Evolutionary conservation across 768 basidiomycete genomes (phyloP).

Genomic region (Jaapia argillacea): DNA sequence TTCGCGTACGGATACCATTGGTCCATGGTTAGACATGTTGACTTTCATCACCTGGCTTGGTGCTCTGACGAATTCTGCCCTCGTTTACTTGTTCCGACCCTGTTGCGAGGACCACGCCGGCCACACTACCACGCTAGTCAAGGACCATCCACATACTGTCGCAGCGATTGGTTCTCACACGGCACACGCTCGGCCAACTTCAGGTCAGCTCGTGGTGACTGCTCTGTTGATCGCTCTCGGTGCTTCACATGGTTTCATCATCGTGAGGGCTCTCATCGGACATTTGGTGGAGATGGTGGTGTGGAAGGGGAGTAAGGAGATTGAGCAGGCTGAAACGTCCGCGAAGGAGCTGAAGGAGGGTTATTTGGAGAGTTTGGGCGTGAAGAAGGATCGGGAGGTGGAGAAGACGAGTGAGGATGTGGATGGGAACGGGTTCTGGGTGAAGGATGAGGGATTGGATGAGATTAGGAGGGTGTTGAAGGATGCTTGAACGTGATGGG

Average conservation of each 20-base stretch:
- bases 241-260: conserved; percentile 80
- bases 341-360: conserved; percentile 44
- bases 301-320: conserved; percentile 69
- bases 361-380: conserved; percentile 24
- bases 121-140: conserved; percentile 15
- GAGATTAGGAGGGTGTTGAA: conserved; percentile 63
- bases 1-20: conserved; percentile 81
- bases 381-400: conserved; percentile 13
- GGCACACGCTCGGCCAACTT: background rate
- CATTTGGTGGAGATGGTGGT: conserved; percentile 65
- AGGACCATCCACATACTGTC: conserved; percentile 6
- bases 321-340: conserved; percentile 41
- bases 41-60: conserved; percentile 86
- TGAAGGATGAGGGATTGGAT: conserved; percentile 60
- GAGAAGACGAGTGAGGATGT: conserved; percentile 11
- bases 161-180: conserved; percentile 6
- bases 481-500: conserved; percentile 28
- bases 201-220: conserved; percentile 16
- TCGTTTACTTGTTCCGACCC: conserved; percentile 84
- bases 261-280: conserved; percentile 51
- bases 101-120: conserved; percentile 16
- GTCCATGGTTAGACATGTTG: conserved; percentile 88
- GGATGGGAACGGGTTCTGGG: conserved; percentile 41
- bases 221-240: conserved; percentile 51
- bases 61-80: conserved; percentile 78